Percentiles rank a stretch among this genome's conserved stretches.
These are phyloP conservation scores for Rhizophagus clarus DNA, from an alignment of 192 early-diverging fungal genomes.

Conservation along the genomic window DNA sequence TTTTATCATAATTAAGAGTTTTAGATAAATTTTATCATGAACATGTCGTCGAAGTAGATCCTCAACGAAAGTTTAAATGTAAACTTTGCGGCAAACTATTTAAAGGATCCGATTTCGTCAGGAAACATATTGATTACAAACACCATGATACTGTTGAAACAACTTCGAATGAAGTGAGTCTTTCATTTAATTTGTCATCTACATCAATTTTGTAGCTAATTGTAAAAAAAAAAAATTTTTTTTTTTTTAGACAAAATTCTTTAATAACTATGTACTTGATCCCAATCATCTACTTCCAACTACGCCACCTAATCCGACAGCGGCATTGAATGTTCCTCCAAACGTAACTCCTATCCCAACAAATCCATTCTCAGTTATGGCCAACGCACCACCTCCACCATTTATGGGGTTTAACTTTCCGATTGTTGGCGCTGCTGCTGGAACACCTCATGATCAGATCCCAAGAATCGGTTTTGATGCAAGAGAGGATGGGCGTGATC, in stretches of 20 bases:
- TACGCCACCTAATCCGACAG: constrained; percentile 42
- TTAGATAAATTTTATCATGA: neutral
- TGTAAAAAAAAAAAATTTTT: too few species aligned
- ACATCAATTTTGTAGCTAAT: neutral
- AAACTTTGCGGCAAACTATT: constrained; percentile 91
- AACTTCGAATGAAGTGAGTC: constrained; percentile 58
- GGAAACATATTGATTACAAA: constrained; percentile 91
- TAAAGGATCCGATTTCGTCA: constrained; percentile 89
- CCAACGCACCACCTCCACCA: constrained; percentile 39
- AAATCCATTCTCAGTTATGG: constrained; percentile 33
- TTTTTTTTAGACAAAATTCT: constrained; percentile 57
- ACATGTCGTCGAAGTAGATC: constrained; percentile 61
- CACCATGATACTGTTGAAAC: constrained; percentile 74
- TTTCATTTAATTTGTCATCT: neutral
- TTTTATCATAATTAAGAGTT: neutral
- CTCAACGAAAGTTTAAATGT: constrained; percentile 88
- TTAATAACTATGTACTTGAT: constrained; percentile 90
- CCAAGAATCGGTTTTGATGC: constrained; percentile 61
- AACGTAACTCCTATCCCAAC: constrained; percentile 32
- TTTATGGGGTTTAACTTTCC: constrained; percentile 39
- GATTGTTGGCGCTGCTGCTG: constrained; percentile 44
- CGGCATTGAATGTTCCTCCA: constrained; percentile 33
- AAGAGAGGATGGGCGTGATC: neutral
- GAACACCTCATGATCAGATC: constrained; percentile 58
- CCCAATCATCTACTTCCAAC: constrained; percentile 71